Base-by-base conservation (phyloP, 768 basidiomycete species). In the Pleurotus pulmonarius region DNA sequence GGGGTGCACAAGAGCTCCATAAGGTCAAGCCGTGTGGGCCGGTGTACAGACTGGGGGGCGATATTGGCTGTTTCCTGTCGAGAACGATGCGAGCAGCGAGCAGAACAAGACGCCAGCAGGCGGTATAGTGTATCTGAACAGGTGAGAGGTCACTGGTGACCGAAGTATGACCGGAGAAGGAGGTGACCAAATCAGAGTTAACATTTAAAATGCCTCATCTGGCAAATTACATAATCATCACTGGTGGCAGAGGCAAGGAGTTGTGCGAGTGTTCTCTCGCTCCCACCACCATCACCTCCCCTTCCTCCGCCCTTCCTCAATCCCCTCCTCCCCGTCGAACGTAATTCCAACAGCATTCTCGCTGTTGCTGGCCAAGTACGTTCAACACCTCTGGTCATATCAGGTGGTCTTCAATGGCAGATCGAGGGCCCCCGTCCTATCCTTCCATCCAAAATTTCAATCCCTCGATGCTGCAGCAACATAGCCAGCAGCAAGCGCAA, bases 221-320 rank as follows among this genome's bases (percentile, higher is more conserved):
- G 24, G 51, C 24, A 34, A 47, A 47, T 46, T 48, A 47, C 44
- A 56, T 37, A 47, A 41, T 56, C 18, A 41, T 46, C n/a, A 22
- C 38, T 55, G 39, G 38, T 39, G 54, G 53, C 52, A 48, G 18
- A 55, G 46, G 54, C 45, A 41, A 20, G 46, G 38, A 29, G 24
- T 48, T 39, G 46, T n/a, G 46, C 51, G 51, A 53, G 51, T 39
- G 51, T 74, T 75, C 75, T 73, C 77, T 79, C 78, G 74, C 78
- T 75, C 78, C 81, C 79, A 79, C 82, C 78, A 80, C 77, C 78
- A 76, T 73, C 69, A 74, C 76, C 70, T 58, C 63, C 57, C 60
- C 61, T 60, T 59, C 59, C 53, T 60, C 62, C 24, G 58, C 48
- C 34, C 62, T 59, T 57, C 64, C 68, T 60, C 60, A 64, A 55